Conservation (phyloP, 1,139 yeast genomes). For the Debaryomycetaceae sp. region DNA sequence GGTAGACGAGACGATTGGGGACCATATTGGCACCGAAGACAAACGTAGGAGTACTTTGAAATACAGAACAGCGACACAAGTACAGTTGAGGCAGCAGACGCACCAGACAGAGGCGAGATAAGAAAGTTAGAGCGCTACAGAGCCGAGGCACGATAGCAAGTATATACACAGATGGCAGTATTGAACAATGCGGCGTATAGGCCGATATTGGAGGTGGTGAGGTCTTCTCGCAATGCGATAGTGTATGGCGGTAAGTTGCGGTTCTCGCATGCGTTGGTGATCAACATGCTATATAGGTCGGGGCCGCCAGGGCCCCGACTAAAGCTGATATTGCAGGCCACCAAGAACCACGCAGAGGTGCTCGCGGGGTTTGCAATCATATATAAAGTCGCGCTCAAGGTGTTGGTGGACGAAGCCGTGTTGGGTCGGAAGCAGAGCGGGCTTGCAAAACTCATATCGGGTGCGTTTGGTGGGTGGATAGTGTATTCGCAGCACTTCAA, state of each 20-base stretch:
- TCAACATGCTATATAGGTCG: slow-evolving; percentile 53
- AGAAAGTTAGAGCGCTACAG: not conserved
- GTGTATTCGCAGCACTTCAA: slow-evolving; percentile 60
- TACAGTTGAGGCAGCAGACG: no score
- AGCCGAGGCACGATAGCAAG: not conserved
- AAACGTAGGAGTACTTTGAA: no score
- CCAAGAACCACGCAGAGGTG: slow-evolving; percentile 63
- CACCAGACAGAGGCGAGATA: no score
- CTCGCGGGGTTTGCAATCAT: slow-evolving; percentile 65
- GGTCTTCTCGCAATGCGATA: slow-evolving; percentile 49
- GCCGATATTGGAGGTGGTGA: slow-evolving; percentile 37
- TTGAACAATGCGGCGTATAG: slow-evolving; percentile 29
- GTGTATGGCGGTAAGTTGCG: slow-evolving; percentile 74
- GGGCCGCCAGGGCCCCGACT: slow-evolving; percentile 48
- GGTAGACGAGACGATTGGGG: no score
- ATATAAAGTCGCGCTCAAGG: slow-evolving; percentile 43
- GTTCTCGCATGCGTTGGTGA: slow-evolving; percentile 70
- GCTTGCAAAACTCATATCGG: slow-evolving; percentile 54
- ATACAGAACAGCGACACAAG: no score
- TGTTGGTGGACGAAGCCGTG: slow-evolving; percentile 31
- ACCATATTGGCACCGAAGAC: no score
- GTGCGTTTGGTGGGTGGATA: slow-evolving; percentile 59
- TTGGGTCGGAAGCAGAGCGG: slow-evolving; percentile 30
- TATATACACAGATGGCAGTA: slow-evolving; percentile 13
- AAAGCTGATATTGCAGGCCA: slow-evolving; percentile 50